phyloP scores from a whole-genome alignment of 139 green algal genomes.

The Tetradesmus lagerheimii region DNA sequence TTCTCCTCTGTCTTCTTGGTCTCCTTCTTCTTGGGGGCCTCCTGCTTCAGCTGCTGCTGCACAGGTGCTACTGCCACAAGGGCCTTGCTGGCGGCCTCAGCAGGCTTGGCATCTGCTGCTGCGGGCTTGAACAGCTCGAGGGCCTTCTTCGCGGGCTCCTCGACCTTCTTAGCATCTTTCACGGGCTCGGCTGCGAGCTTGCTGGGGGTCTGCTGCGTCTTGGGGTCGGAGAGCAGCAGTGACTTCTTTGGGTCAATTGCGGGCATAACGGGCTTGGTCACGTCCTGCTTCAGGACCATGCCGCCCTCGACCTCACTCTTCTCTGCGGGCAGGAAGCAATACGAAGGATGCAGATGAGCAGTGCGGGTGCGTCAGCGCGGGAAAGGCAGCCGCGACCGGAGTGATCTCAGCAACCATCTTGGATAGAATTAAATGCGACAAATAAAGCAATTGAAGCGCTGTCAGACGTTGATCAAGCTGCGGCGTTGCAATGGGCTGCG shows the following conservation, averaged over 20 bases:
- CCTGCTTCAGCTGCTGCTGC: background rate
- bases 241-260: background rate
- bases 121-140: background rate
- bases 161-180: background rate
- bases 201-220: background rate
- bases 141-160: background rate
- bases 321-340: background rate
- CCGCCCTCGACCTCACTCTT: background rate
- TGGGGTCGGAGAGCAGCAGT: background rate
- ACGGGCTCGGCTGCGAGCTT: background rate
- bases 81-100: background rate
- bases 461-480: background rate
- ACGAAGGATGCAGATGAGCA: background rate
- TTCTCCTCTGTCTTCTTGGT: background rate
- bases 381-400: background rate
- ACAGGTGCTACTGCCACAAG: background rate
- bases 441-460: too few relatives aligned
- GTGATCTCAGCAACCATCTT: background rate
- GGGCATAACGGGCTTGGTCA: background rate
- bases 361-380: background rate
- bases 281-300: constrained; percentile 16
- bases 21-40: background rate
- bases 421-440: too few relatives aligned
- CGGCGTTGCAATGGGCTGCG: too few relatives aligned
- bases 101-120: background rate